Conservation (phyloP, 2,329 filamentous ascomycete species). For the Ophiostoma ips region DNA sequence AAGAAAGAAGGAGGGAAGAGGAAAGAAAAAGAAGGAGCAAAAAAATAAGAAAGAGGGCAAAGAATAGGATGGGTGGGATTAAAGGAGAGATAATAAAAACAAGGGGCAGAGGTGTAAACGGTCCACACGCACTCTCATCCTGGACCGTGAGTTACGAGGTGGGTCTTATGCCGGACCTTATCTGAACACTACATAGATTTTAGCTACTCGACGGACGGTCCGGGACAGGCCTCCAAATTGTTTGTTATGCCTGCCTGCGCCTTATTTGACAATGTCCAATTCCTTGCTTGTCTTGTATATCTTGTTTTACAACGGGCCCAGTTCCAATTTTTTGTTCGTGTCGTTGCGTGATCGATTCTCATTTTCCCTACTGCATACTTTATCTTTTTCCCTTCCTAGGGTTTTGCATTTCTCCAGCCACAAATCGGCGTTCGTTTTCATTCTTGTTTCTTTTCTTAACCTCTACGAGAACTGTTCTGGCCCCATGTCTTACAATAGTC, state of each 20-base stretch:
- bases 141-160: not conserved
- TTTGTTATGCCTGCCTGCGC: not conserved
- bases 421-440: too few species aligned
- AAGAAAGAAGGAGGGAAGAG: too few species aligned
- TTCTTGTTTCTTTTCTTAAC: not conserved
- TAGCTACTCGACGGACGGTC: not conserved
- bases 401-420: too few species aligned
- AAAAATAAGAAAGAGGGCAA: not conserved
- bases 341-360: not conserved
- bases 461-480: too few species aligned
- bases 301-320: slow-evolving; percentile 2
- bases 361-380: too few species aligned
- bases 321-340: not conserved
- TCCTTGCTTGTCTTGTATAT: not conserved
- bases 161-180: not conserved
- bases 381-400: too few species aligned
- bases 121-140: not conserved
- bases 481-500: too few species aligned
- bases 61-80: not conserved
- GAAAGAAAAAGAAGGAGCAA: not conserved
- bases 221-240: not conserved
- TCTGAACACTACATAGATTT: not conserved
- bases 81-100: not conserved
- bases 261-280: not conserved
- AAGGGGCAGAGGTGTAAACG: not conserved